Evolutionary conservation across 2,329 filamentous ascomycete genomes (phyloP).

Genomic region (Aspergillus melleus): DNA sequence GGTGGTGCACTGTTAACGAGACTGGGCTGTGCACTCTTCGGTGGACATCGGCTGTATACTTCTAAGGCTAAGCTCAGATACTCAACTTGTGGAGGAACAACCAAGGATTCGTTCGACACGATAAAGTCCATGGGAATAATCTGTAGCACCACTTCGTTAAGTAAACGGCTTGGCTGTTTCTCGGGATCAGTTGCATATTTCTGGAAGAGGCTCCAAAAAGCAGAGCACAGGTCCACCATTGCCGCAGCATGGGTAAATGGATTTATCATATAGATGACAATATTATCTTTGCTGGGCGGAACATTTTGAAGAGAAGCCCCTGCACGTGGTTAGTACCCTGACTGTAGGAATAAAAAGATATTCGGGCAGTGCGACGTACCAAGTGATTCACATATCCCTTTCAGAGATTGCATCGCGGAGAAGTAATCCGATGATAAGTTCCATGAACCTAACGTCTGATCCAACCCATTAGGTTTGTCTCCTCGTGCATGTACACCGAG

Average conservation of each 20-base stretch:
- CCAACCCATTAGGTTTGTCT: constrained; percentile 40
- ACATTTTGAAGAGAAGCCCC: constrained; percentile 37
- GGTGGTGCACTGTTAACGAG: constrained; percentile 53
- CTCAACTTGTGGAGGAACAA: constrained; percentile 51
- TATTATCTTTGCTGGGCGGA: constrained; percentile 38
- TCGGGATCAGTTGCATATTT: constrained; percentile 48
- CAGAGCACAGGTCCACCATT: constrained; percentile 54
- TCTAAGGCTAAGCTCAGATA: constrained; percentile 56
- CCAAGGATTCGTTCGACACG: constrained; percentile 51
- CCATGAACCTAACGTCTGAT: constrained; percentile 42
- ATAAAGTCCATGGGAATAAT: constrained; percentile 58
- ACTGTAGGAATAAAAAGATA: neutral
- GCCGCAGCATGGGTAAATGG: constrained; percentile 52
- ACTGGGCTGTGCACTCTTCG: constrained; percentile 35
- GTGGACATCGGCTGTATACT: constrained; percentile 59
- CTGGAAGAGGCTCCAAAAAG: constrained; percentile 59
- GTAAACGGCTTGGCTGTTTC: constrained; percentile 28
- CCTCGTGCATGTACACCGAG: constrained; percentile 54
- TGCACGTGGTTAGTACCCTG: constrained; percentile 21
- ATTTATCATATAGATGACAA: constrained; percentile 61
- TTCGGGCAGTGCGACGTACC: constrained; percentile 29
- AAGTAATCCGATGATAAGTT: constrained; percentile 30
- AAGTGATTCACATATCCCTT: constrained; percentile 36
- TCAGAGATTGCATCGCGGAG: constrained; percentile 37
- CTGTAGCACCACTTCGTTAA: constrained; percentile 57